A percentile compares a stretch with the other conserved stretches of the same genome.
Conservation (phyloP, 2,329 filamentous ascomycete species). For the Diaporthe australafricana region DNA sequence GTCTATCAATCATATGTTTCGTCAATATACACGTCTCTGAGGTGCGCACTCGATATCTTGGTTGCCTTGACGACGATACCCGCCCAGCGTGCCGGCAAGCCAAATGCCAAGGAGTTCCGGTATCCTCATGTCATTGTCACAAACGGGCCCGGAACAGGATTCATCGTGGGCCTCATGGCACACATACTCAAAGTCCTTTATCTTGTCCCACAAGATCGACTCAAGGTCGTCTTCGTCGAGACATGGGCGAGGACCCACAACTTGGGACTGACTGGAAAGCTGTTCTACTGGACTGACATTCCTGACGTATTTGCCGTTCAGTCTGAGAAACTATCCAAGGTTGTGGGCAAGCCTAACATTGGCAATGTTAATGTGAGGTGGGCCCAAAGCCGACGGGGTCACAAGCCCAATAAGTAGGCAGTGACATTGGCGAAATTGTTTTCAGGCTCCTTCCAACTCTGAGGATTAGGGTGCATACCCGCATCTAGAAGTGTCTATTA, state of each 20-base stretch:
- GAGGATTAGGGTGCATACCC: background rate
- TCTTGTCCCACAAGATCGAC: conserved; percentile 61
- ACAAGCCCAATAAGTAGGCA: background rate
- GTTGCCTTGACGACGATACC: conserved; percentile 59
- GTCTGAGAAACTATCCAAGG: conserved; percentile 73
- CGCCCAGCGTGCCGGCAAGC: conserved; percentile 34
- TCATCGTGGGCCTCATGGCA: conserved; percentile 73
- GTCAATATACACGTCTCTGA: conserved; percentile 75
- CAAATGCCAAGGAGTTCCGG: conserved; percentile 40
- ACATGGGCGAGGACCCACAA: conserved; percentile 89
- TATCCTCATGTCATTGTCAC: conserved; percentile 83
- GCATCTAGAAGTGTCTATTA: background rate
- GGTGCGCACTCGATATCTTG: conserved; percentile 73
- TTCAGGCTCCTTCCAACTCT: background rate
- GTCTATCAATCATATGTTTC: conserved; percentile 86
- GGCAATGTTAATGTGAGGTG: conserved; percentile 33
- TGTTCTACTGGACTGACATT: conserved; percentile 73
- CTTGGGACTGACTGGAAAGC: conserved; percentile 85
- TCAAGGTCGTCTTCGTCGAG: conserved; percentile 88
- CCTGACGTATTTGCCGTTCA: conserved; percentile 87
- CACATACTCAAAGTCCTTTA: conserved; percentile 60
- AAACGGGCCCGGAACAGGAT: conserved; percentile 90
- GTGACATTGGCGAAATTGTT: background rate
- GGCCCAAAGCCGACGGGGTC: conserved; percentile 7
- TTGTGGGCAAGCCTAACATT: conserved; percentile 52